Conservation (phyloP, 1,284 basidiomycete species). For the Trametes pubescens region DNA sequence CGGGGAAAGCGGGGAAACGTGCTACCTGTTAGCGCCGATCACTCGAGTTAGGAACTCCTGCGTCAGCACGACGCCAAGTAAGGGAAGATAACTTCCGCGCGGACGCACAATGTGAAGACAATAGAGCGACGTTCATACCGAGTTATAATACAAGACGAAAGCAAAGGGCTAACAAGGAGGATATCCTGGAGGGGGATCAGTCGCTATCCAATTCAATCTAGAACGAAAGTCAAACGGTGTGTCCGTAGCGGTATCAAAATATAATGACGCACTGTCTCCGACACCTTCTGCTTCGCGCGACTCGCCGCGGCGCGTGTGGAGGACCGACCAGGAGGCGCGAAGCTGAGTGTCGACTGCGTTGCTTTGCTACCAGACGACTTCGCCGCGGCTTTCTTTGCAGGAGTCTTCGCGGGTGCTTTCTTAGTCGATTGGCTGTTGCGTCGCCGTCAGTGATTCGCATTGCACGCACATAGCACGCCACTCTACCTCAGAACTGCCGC, state of each 20-base stretch:
- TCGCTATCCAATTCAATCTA: conserved; percentile 39
- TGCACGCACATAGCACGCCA: neutral
- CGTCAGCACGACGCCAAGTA: neutral
- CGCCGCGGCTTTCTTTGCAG: conserved; percentile 60
- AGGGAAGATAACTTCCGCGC: neutral
- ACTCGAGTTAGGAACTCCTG: neutral
- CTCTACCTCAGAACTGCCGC: conserved; percentile 69
- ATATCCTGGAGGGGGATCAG: conserved; percentile 12
- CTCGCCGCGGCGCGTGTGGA: conserved; percentile 41
- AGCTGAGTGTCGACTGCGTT: conserved; percentile 67
- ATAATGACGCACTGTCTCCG: conserved; percentile 37
- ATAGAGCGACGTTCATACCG: neutral
- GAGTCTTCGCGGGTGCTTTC: conserved; percentile 57
- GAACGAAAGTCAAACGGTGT: neutral
- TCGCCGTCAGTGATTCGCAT: neutral
- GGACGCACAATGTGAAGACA: neutral
- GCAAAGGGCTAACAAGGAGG: neutral
- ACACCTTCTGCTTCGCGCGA: conserved; percentile 38
- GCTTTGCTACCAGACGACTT: conserved; percentile 40
- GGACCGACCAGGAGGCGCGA: conserved; percentile 67
- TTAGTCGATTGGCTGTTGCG: conserved; percentile 49
- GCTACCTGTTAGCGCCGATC: conserved; percentile 1
- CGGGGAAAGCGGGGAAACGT: conserved; percentile 9
- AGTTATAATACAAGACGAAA: conserved; percentile 11
- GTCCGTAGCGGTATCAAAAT: neutral